Conservation (phyloP, 257 asterid species). For the Nicotiana sylvestris region DNA sequence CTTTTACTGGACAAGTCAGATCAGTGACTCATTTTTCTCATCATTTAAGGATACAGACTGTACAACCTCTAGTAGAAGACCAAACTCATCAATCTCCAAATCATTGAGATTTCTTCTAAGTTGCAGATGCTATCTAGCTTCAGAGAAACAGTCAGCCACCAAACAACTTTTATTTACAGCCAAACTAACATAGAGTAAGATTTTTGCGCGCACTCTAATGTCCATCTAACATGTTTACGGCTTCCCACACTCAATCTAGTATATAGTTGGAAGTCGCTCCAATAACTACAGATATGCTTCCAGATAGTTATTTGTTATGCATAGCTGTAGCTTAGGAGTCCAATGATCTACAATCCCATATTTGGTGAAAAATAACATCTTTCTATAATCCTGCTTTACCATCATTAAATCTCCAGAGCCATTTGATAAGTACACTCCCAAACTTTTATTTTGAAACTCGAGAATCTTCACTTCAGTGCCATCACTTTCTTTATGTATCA, state of each 20-base stretch:
- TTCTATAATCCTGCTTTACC: no score
- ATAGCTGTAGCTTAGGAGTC: background rate
- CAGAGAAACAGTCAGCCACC: background rate
- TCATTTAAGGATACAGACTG: background rate
- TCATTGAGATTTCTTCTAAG: background rate
- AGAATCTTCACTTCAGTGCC: no score
- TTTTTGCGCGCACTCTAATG: background rate
- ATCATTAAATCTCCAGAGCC: background rate
- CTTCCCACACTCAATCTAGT: background rate
- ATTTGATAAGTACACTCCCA: background rate
- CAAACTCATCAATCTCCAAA: background rate
- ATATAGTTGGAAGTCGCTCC: background rate
- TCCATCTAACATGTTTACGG: background rate
- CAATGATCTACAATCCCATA: background rate
- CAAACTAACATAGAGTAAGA: background rate
- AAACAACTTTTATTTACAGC: background rate
- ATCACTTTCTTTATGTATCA: no score
- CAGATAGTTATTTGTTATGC: background rate
- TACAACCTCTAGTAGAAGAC: background rate
- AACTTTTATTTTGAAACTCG: no score
- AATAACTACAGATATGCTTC: background rate
- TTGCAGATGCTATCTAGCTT: background rate
- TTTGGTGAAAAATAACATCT: no score
- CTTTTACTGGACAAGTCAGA: no score
- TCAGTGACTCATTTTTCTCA: no score